Evolutionary conservation across 345 rosid genomes (phyloP).

Genomic region (Abelmoschus esculentus): DNA sequence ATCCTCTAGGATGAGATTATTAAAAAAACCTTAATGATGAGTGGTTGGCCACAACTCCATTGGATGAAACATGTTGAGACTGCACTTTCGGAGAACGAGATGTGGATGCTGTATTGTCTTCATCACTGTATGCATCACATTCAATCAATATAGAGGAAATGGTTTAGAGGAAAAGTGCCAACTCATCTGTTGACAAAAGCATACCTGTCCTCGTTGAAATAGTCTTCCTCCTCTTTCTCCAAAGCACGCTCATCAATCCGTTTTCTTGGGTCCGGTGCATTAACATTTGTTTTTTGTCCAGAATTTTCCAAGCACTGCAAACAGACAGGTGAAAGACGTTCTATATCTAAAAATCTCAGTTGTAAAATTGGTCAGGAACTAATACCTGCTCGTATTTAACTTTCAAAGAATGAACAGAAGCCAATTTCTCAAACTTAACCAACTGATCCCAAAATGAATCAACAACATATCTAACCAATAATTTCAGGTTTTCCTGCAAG

Average conservation of each 20-base stretch:
- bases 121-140: conserved; percentile 51
- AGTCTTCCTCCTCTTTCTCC: conserved; percentile 98
- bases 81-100: conserved; percentile 45
- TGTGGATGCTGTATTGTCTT: conserved; percentile 85
- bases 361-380: conserved; percentile 4
- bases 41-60: conserved; percentile 58
- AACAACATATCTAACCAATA: conserved; percentile 63
- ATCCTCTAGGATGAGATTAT: neutral
- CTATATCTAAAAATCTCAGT: neutral
- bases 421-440: conserved; percentile 49
- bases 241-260: conserved; percentile 78
- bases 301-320: conserved; percentile 74
- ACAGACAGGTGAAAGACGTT: conserved; percentile 9
- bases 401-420: conserved; percentile 54
- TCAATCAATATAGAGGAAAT: conserved; percentile 9
- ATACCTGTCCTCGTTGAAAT: conserved; percentile 94
- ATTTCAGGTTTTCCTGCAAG: conserved; percentile 72
- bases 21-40: conserved; percentile 50
- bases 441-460: conserved; percentile 81
- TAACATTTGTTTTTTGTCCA: conserved; percentile 44
- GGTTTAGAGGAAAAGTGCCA: neutral
- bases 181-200: neutral
- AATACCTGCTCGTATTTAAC: conserved; percentile 78
- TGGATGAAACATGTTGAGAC: conserved; percentile 49
- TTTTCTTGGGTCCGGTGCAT: conserved; percentile 51